A percentile compares a stretch with the other conserved stretches of the same genome.
Conservation (phyloP, 768 basidiomycete species). For the Lentinula guzmanii region DNA sequence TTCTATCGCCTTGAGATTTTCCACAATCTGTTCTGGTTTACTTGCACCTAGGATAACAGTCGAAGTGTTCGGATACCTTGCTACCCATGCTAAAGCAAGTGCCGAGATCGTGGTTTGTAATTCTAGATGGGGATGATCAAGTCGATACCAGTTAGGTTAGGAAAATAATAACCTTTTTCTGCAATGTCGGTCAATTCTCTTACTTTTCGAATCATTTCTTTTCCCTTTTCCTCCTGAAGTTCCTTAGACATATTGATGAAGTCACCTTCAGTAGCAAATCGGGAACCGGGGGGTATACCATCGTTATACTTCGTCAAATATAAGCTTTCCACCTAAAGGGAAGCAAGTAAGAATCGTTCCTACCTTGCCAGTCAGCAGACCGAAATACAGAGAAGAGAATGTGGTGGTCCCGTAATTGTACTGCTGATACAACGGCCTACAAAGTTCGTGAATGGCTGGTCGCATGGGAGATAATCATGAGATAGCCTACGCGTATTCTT, state of each 20-base stretch:
- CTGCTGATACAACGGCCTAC: constrained; percentile 57
- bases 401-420: constrained; percentile 66
- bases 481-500: constrained; percentile 56
- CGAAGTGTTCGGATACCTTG: constrained; percentile 40
- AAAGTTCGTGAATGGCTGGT: neutral
- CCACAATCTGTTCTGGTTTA: constrained; percentile 40
- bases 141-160: neutral
- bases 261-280: constrained; percentile 50
- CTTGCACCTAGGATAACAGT: constrained; percentile 45
- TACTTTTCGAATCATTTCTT: constrained; percentile 67
- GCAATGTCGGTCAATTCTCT: constrained; percentile 56
- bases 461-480: neutral
- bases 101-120: constrained; percentile 42
- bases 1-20: constrained; percentile 50
- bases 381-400: constrained; percentile 69
- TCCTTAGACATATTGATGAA: constrained; percentile 50
- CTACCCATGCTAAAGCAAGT: constrained; percentile 57
- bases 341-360: neutral
- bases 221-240: constrained; percentile 54
- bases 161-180: neutral
- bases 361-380: constrained; percentile 76
- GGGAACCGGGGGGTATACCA: constrained; percentile 68
- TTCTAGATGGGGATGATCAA: constrained; percentile 16
- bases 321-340: constrained; percentile 2
- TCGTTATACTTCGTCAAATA: constrained; percentile 52